phyloP scores from a whole-genome alignment of 768 basidiomycete species.

The Suillus subluteus region DNA sequence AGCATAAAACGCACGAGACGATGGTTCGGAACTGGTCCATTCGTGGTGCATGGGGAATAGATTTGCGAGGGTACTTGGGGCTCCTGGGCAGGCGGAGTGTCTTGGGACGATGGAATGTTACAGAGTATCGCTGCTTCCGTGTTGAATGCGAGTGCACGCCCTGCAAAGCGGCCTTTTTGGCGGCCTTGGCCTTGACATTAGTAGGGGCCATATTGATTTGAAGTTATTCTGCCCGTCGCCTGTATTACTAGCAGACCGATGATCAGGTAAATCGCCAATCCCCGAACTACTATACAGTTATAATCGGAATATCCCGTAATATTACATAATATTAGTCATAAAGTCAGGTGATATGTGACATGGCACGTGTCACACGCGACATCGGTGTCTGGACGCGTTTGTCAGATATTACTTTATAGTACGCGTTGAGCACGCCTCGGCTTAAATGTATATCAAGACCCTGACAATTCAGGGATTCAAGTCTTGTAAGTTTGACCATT shows the following conservation, averaged over 20 bases:
- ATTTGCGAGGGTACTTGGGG: slow-evolving; percentile 96
- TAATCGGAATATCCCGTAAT: not conserved
- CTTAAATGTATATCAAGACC: slow-evolving; percentile 81
- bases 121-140: slow-evolving; percentile 83
- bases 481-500: slow-evolving; percentile 66
- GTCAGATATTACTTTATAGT: not conserved
- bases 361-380: slow-evolving; percentile 3
- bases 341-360: slow-evolving; percentile 1
- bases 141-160: slow-evolving; percentile 75
- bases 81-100: slow-evolving; percentile 82
- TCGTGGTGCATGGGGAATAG: slow-evolving; percentile 86
- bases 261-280: slow-evolving; percentile 1
- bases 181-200: slow-evolving; percentile 82
- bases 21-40: slow-evolving; percentile 98
- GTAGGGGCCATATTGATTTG: slow-evolving; percentile 20
- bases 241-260: not conserved
- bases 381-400: not conserved
- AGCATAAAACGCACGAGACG: slow-evolving; percentile 65
- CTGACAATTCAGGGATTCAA: slow-evolving; percentile 96
- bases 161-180: slow-evolving; percentile 95
- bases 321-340: not conserved
- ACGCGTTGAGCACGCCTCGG: not conserved
- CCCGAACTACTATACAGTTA: slow-evolving; percentile 4
- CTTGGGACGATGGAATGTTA: slow-evolving; percentile 96
- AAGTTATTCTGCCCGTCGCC: slow-evolving; percentile 5